Base-by-base conservation (phyloP, 108 stramenopile genomes). In the Cyclotella choctawhatcheeana region DNA sequence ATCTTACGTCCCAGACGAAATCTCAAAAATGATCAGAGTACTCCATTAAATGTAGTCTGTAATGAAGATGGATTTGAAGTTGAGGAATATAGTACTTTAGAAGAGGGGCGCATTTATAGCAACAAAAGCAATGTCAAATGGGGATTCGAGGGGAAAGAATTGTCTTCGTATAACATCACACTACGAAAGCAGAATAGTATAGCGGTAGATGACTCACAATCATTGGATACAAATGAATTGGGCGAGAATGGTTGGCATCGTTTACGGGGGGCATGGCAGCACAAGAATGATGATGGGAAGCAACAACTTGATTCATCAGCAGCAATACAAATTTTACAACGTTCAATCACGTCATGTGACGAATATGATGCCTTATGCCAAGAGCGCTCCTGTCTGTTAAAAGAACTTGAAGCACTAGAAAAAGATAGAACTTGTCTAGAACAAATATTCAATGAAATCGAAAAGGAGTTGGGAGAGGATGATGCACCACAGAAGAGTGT, bases 181-280 rank as follows among this genome's bases (percentile, higher is more conserved):
- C 29, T 18, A 16, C 12, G 31, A 56, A 12, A 29, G 12, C n/a
- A n/a, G n/a, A n/a, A n/a, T n/a, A 31, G 29, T 18, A 0, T 56
- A 30, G 29, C 16, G 55, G 29, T 31, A n/a, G n/a, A n/a, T n/a
- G n/a, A n/a, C n/a, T n/a, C n/a, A 14, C 29, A 56, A 56, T 56
- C 55, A 14, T 31, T 60, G 2, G 21, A 50, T 33, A 30, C 5
- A 10, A 43, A 35, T 48, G 47, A 30, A 35, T 29, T 69, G 25
- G 77, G 77, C 0, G 48, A 25, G 58, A 71, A 71, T 66, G 77
- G 77, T 22, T 78, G 77, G 77, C 77, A 78, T 63, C 69, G 77
- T 34, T 30, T 70, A 0, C 32, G 59, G 34, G 0, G 14, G 13
- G 54, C 18, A 56, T 65, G 37, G 55, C n/a, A 61, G 5, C 12